Base-by-base conservation (phyloP, 2,329 filamentous ascomycete species). In the Nannizzia gypsea region DNA sequence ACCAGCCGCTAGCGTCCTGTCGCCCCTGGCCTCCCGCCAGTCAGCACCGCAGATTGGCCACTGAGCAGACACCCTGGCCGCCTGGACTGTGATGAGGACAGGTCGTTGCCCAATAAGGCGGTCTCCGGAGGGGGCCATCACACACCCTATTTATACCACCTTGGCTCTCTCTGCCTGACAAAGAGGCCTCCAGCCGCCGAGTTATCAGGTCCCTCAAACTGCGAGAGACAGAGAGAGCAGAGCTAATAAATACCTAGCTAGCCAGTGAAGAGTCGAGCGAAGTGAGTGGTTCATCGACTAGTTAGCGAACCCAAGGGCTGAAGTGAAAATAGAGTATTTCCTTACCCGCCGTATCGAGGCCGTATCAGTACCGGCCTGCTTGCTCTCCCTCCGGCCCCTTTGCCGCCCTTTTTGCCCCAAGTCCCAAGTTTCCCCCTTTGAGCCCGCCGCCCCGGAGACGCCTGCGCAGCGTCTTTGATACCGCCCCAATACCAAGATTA, bases 81-180 rank as follows among this genome's bases (percentile, higher is more conserved):
- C 48, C 48, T 52, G 48, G 48, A 52, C 48, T 28, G 48, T 31
- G 48, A 52, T 31, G 8, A 52, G 15, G 48, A 11, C 48, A 24
- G 26, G 31, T 36, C 48, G 6, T 24, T 17, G 48, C 48, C 48
- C 48, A 52, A 52, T 52, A 24, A 52, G 48, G 22, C 48, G 22
- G 48, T 4, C 26, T n/a, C 22, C 48, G 17, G 44, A 26, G 48
- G 48, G 48, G 48, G 48, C 48, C 48, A 52, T 52, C 48, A 52
- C 48, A 31, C 48, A 52, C 13, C 48, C 48, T 52, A 52, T 52
- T 52, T 52, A 52, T 52, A 52, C 22, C n/a, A 42, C n/a, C 13
- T 42, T 42, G n/a, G 13, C 38, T 42, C 13, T n/a, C 38, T 42
- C 13, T n/a, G 38, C n/a, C 13, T 8, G n/a, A 42, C 38, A 42